A percentile compares a stretch with the other conserved stretches of the same genome.
Evolutionary conservation across 192 early-diverging fungal genomes (phyloP).

Genomic region (Phlyctochytrium planicorne): DNA sequence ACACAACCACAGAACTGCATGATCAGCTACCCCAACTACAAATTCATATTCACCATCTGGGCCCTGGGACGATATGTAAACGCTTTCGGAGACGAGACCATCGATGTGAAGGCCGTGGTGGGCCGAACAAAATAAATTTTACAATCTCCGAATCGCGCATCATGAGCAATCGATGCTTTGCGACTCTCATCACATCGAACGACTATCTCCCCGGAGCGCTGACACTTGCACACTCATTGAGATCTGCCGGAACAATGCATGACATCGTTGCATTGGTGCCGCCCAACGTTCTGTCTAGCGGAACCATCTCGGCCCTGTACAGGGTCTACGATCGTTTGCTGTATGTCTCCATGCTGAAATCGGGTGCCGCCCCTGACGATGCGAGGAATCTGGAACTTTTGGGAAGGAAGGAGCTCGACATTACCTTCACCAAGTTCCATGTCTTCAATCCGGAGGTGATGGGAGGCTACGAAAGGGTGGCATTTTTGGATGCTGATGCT

Average conservation of each 20-base stretch:
- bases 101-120: neutral
- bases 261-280: conserved; percentile 73
- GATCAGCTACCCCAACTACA: conserved; percentile 43
- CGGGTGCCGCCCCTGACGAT: conserved; percentile 28
- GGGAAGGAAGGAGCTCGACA: conserved; percentile 86
- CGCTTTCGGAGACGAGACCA: neutral
- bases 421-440: conserved; percentile 90
- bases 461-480: conserved; percentile 57
- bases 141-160: too few relatives aligned
- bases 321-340: conserved; percentile 72
- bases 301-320: conserved; percentile 51
- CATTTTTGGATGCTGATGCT: conserved; percentile 91
- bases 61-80: conserved; percentile 17
- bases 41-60: conserved; percentile 24
- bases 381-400: conserved; percentile 64
- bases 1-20: conserved; percentile 43
- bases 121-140: neutral
- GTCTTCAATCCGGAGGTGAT: conserved; percentile 70
- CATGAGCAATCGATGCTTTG: conserved; percentile 38
- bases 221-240: conserved; percentile 73
- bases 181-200: conserved; percentile 86
- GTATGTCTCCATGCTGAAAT: conserved; percentile 32
- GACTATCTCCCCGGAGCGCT: conserved; percentile 82
- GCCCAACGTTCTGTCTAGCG: conserved; percentile 47
- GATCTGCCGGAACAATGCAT: conserved; percentile 59